Base-by-base conservation (phyloP, 2,329 filamentous ascomycete genomes). In the Paraphoma sp. region DNA sequence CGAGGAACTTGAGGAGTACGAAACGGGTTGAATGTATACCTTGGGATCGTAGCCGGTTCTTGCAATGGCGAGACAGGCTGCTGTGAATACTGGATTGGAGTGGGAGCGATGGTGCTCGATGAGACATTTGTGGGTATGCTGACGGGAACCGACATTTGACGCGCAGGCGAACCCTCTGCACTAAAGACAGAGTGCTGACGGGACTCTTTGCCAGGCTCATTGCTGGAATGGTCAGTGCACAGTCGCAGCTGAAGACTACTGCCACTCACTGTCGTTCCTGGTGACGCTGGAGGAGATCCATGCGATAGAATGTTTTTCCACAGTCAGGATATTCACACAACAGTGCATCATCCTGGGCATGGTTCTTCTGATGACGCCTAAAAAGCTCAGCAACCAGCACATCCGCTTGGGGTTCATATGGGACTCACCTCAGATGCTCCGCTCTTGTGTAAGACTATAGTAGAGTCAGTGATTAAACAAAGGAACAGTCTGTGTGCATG, bases 301-400 rank as follows among this genome's bases (percentile, higher is more conserved):
- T 67, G 29, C 80, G 76, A 56, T 73, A 76, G 67, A 82, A 82
- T 1, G 73, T 71, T 53, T 79, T 79, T 14, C 72, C 75, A 64
- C 80, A 82, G 28, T 71, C 70, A 16, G 74, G 64, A 30, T 74
- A 71, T 30, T 79, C 73, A 64, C 80, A 82, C 6, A 71, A 63
- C 38, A 79, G 72, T 6, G 73, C 69, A 51, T 75, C 76, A 49
- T 77, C 76, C 36, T 77, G 75, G 33, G 75, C 75, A 59, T 82
- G 80, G 53, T 82, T 82, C 52, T 79, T 78, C 59, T 81, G 76
- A 59, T 82, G 80, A 55, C 80, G 77, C 62, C 80, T 81, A 51
- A 14, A 45, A 14, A 17, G 7, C 10, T 44, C 38, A 56, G 44
- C 49, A 36, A n/a, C 10, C 6, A 14, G 33, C 33, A 14, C 33